These are phyloP conservation scores for Beta lomatogona DNA, from an alignment of 179 eudicot genomes.

Conservation along the genomic window DNA sequence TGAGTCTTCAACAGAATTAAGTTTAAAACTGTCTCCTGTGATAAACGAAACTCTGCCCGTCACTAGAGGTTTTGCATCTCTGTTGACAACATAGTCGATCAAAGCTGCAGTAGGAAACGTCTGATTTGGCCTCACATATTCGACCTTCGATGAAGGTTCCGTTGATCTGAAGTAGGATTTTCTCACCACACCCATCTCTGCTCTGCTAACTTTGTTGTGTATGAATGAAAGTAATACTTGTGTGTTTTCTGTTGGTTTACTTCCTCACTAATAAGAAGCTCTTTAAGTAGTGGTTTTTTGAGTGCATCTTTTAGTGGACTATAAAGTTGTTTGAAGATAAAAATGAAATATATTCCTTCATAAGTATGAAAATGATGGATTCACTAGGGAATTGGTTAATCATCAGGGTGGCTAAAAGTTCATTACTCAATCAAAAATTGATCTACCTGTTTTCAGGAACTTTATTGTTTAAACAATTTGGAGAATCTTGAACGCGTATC, in stretches of 20 bases:
- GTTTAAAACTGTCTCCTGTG: constrained; percentile 25
- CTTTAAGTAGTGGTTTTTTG: constrained; percentile 25
- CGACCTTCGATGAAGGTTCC: constrained; percentile 23
- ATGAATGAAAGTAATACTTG: not conserved
- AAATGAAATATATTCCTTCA: constrained; percentile 30
- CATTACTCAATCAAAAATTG: not conserved
- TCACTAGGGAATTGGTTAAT: not conserved
- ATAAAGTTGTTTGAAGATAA: constrained; percentile 27
- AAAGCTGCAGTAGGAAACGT: constrained; percentile 34
- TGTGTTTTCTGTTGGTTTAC: constrained; percentile 15
- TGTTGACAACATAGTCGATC: constrained; percentile 35
- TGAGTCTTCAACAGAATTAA: constrained; percentile 15
- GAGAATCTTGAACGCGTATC: constrained; percentile 22
- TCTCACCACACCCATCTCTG: not conserved
- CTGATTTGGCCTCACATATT: constrained; percentile 26
- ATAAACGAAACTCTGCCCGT: constrained; percentile 28
- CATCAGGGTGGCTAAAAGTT: not conserved
- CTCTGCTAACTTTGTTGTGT: not conserved
- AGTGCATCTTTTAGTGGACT: constrained; percentile 30
- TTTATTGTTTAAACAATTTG: constrained; percentile 21
- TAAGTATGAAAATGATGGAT: constrained; percentile 14
- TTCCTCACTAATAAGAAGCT: constrained; percentile 3
- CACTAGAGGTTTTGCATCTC: constrained; percentile 14
- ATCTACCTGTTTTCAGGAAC: constrained; percentile 10
- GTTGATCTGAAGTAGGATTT: constrained; percentile 20